These are phyloP conservation scores for Rauvolfia tetraphylla DNA, from an alignment of 257 asterid genomes.

Conservation along the genomic window DNA sequence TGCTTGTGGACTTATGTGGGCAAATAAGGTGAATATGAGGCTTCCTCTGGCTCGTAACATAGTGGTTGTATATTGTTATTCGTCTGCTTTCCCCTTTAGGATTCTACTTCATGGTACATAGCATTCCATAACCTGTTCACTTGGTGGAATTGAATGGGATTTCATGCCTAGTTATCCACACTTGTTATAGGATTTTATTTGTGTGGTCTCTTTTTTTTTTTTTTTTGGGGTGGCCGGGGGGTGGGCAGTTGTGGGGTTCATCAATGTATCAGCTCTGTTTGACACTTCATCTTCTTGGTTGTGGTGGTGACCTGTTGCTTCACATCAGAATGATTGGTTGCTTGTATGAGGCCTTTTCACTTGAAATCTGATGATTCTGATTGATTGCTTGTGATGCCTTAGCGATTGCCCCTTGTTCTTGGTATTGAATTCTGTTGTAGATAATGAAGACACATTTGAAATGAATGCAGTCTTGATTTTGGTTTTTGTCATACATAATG, in stretches of 20 bases:
- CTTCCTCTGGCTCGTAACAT: neutral
- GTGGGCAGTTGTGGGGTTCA: too few relatives aligned
- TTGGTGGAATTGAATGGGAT: neutral
- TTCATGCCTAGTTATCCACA: neutral
- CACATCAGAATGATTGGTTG: neutral
- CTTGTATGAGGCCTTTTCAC: neutral
- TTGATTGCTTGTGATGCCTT: neutral
- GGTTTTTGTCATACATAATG: neutral
- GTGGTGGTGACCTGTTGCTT: neutral
- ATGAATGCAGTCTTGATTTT: neutral
- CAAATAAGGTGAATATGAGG: slow-evolving; percentile 72
- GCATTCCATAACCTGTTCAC: neutral
- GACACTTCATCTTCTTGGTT: neutral
- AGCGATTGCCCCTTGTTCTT: neutral
- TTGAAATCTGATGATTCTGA: neutral
- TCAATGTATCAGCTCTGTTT: neutral
- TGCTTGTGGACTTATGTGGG: slow-evolving; percentile 92
- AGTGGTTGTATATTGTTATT: neutral
- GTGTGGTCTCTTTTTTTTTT: too few relatives aligned
- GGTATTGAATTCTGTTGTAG: neutral
- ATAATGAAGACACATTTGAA: neutral
- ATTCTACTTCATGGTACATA: too few relatives aligned
- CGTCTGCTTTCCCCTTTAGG: neutral
- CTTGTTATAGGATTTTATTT: too few relatives aligned
- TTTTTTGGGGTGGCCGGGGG: too few relatives aligned